A percentile compares a stretch with the other conserved stretches of the same genome.
Evolutionary conservation across 176 grass and related monocot genomes (phyloP).

Genomic region (Tillandsia fasciculata): DNA sequence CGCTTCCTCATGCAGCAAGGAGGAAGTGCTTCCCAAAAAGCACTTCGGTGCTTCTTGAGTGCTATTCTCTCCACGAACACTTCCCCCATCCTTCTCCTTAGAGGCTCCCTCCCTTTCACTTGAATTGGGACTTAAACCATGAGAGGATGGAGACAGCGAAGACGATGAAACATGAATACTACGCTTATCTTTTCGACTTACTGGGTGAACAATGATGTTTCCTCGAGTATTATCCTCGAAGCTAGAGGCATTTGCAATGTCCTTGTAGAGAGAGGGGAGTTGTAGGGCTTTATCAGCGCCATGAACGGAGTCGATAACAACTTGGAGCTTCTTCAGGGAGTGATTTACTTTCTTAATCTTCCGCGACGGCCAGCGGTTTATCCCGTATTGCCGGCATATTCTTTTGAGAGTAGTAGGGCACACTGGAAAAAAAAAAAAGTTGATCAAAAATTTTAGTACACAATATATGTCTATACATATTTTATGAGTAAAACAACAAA

Average conservation of each 20-base stretch:
- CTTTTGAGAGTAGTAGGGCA: constrained; percentile 97
- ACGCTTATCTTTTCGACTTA: constrained; percentile 34
- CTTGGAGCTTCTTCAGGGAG: constrained; percentile 79
- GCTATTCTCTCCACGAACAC: constrained; percentile 35
- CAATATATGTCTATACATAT: not conserved
- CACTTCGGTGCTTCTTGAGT: constrained; percentile 25
- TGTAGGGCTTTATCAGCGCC: constrained; percentile 74
- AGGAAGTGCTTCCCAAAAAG: constrained; percentile 23
- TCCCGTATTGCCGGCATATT: constrained; percentile 96
- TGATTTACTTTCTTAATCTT: constrained; percentile 99
- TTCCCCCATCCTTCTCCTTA: constrained; percentile 2
- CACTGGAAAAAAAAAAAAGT: constrained; percentile 38
- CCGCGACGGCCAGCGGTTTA: constrained; percentile 86
- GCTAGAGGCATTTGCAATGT: constrained; percentile 45
- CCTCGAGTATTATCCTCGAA: constrained; percentile 53
- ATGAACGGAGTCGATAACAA: constrained; percentile 86
- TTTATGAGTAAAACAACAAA: not conserved
- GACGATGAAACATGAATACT: constrained; percentile 29
- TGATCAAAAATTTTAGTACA: not conserved
- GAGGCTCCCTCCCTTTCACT: constrained; percentile 41
- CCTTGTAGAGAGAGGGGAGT: constrained; percentile 66
- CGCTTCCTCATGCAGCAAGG: constrained; percentile 26
- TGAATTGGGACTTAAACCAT: constrained; percentile 56
- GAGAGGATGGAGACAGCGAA: constrained; percentile 49
- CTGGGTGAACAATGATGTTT: constrained; percentile 29